A percentile compares a stretch with the other conserved stretches of the same genome.
Conservation (phyloP, 495 filamentous ascomycete species). For the Penicillium dipodomyicola region DNA sequence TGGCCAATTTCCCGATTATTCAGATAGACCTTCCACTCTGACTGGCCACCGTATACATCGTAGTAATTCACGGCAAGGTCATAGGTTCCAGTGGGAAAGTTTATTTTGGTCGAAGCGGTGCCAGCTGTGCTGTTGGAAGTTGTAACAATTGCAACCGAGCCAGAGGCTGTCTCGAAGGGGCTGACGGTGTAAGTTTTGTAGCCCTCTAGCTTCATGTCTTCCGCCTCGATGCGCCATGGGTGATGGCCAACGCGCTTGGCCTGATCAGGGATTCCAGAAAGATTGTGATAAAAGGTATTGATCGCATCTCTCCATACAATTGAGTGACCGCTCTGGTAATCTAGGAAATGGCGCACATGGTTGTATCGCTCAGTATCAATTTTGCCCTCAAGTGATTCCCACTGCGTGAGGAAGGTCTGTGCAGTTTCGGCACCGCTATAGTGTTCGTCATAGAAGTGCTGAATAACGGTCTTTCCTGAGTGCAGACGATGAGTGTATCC, state of each 20-base stretch:
- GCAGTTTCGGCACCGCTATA: conserved; percentile 60
- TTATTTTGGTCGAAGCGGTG: conserved; percentile 46
- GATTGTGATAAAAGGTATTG: conserved; percentile 56
- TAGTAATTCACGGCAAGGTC: conserved; percentile 66
- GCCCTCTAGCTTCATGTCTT: conserved; percentile 56
- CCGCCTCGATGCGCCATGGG: conserved; percentile 63
- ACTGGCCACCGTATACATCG: conserved; percentile 55
- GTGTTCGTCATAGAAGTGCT: conserved; percentile 74
- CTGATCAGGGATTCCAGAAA: conserved; percentile 58
- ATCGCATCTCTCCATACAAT: conserved; percentile 69
- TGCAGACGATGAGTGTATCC: conserved; percentile 63
- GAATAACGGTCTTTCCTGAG: conserved; percentile 67
- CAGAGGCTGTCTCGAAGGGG: conserved; percentile 57
- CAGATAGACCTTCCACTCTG: conserved; percentile 53
- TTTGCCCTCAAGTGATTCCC: conserved; percentile 52
- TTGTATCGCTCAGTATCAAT: conserved; percentile 63
- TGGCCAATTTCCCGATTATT: conserved; percentile 51
- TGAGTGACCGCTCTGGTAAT: conserved; percentile 66
- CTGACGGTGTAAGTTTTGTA: conserved; percentile 50
- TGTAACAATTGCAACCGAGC: conserved; percentile 47
- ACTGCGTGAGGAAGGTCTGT: conserved; percentile 54
- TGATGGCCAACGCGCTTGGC: conserved; percentile 54
- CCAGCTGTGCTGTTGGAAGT: conserved; percentile 49
- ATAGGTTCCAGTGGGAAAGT: conserved; percentile 53
- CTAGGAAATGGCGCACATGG: conserved; percentile 53